Percentiles rank a stretch among this genome's conserved stretches.
Conservation (phyloP, 441 rosid species). For the Heliophila coronopifolia region DNA sequence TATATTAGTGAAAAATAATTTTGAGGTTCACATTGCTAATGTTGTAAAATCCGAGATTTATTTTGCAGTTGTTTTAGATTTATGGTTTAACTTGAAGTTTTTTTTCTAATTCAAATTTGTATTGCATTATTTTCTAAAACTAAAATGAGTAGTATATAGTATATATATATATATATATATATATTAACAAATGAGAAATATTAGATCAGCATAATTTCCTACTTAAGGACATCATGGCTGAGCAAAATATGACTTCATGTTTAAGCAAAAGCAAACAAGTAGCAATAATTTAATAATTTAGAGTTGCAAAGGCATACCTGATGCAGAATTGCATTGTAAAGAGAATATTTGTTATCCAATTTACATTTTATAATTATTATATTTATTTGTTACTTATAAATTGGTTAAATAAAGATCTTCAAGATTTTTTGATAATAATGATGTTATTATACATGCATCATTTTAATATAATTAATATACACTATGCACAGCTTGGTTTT, state of each 20-base stretch:
- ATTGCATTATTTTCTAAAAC: too few species aligned
- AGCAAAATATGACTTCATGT: conserved; percentile 22
- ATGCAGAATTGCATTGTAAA: conserved; percentile 29
- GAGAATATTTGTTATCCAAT: conserved; percentile 21
- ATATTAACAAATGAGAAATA: too few species aligned
- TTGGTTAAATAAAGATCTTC: conserved; percentile 21
- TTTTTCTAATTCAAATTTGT: too few species aligned
- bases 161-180: too few species aligned
- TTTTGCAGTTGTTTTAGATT: too few species aligned
- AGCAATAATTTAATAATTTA: conserved; percentile 7
- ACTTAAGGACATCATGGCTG: conserved; percentile 18
- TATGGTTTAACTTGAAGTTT: too few species aligned
- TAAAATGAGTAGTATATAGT: too few species aligned
- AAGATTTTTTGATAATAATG: conserved; percentile 28
- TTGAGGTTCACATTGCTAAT: too few species aligned
- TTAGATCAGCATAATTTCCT: conserved; percentile 3
- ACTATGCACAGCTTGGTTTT: conserved; percentile 18
- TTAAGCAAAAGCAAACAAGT: conserved; percentile 20
- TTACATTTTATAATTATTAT: conserved; percentile 9
- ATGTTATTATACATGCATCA: conserved; percentile 31
- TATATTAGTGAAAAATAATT: too few species aligned
- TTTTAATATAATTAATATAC: background rate
- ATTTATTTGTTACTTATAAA: conserved; percentile 10
- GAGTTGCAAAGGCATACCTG: conserved; percentile 30
- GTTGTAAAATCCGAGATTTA: too few species aligned